These are phyloP conservation scores for Termitomyces sp. DNA, from an alignment of 768 basidiomycete genomes.

Conservation along the genomic window DNA sequence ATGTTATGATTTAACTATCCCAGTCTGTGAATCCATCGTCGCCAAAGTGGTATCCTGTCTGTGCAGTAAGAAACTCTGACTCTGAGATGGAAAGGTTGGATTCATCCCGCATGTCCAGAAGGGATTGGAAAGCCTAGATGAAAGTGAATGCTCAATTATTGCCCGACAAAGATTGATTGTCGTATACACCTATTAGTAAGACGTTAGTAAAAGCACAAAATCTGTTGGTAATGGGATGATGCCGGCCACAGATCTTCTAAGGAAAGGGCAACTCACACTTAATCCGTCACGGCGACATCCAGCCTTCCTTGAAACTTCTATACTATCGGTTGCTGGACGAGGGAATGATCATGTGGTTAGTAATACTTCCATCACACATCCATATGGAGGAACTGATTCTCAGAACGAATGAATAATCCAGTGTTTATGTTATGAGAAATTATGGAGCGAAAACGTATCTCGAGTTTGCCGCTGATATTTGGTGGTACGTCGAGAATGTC, in stretches of 20 bases:
- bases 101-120: not conserved
- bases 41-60: not conserved
- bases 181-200: not conserved
- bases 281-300: not conserved
- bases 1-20: not conserved
- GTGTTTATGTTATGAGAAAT: not conserved
- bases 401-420: not conserved
- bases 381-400: not conserved
- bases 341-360: not conserved
- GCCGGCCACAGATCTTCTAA: not conserved
- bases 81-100: not conserved
- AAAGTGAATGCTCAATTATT: not conserved
- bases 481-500: not conserved
- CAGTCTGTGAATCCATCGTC: not conserved
- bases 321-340: not conserved
- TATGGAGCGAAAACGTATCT: not conserved
- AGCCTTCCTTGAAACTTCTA: too few relatives aligned
- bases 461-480: not conserved
- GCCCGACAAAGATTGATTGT: not conserved
- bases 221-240: too few relatives aligned
- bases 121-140: not conserved
- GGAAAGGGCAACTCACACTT: not conserved
- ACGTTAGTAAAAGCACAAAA: not conserved
- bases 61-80: not conserved
- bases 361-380: not conserved